These are phyloP conservation scores for Saxophila tyrrhenica DNA, from an alignment of 495 filamentous ascomycete genomes.

Conservation along the genomic window DNA sequence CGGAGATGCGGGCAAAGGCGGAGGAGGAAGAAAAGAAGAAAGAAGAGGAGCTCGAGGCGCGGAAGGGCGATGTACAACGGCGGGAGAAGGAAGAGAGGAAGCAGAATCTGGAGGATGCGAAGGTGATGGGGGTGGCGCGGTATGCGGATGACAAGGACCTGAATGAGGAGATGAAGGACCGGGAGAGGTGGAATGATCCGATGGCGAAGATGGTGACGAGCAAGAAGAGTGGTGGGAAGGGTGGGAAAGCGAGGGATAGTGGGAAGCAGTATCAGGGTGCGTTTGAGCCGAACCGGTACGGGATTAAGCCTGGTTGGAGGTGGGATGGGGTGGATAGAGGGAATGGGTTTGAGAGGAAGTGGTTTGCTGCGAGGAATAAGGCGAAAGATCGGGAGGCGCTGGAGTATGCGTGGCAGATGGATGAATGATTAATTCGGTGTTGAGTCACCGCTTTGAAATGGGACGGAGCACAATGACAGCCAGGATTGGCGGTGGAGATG, in stretches of 20 bases:
- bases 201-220: constrained; percentile 65
- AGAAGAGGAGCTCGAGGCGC: constrained; percentile 46
- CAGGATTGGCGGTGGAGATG: no score
- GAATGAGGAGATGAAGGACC: constrained; percentile 68
- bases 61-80: constrained; percentile 76
- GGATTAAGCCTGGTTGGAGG: constrained; percentile 77
- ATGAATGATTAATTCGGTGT: constrained; percentile 58
- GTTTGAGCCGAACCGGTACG: constrained; percentile 83
- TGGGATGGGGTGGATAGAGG: constrained; percentile 97
- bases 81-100: constrained; percentile 43
- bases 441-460: no score
- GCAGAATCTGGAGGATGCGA: constrained; percentile 62
- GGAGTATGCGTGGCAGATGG: constrained; percentile 94
- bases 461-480: no score
- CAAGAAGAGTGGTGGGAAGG: constrained; percentile 22
- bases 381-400: constrained; percentile 60
- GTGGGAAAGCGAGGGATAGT: constrained; percentile 40
- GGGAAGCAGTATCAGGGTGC: constrained; percentile 70
- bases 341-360: constrained; percentile 90
- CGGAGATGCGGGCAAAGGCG: constrained; percentile 63
- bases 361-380: constrained; percentile 76
- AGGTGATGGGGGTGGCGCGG: constrained; percentile 67
- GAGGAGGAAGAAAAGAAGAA: constrained; percentile 58
- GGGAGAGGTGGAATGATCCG: constrained; percentile 84
- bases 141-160: constrained; percentile 68